These are phyloP conservation scores for Trichoderma arundinaceum DNA, from an alignment of 2,329 filamentous ascomycete genomes.

Conservation along the genomic window DNA sequence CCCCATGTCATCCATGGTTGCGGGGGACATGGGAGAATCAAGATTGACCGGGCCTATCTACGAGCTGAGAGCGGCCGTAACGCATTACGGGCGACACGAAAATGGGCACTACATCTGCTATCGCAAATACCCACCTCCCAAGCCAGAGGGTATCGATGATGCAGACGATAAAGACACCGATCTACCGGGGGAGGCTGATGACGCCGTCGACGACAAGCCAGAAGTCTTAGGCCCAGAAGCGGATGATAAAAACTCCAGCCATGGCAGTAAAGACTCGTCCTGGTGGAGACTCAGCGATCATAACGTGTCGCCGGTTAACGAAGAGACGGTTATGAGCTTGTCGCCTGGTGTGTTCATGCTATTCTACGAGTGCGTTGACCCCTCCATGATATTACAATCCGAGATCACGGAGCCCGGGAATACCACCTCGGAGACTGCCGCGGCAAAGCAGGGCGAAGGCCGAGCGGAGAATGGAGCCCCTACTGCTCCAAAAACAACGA, in stretches of 20 bases:
- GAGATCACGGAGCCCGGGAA: conserved; percentile 39
- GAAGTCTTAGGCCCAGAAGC: conserved; percentile 5
- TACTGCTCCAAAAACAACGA: neutral
- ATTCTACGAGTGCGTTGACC: conserved; percentile 82
- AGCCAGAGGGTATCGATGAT: conserved; percentile 13
- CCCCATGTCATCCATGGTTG: conserved; percentile 75
- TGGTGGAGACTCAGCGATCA: conserved; percentile 97
- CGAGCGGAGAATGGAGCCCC: conserved; percentile 8
- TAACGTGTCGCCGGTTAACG: conserved; percentile 74
- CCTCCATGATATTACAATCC: conserved; percentile 52
- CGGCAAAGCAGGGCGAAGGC: conserved; percentile 2
- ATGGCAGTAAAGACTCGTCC: conserved; percentile 42
- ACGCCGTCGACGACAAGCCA: conserved; percentile 24
- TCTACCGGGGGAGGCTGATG: neutral
- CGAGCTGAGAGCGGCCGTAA: conserved; percentile 81
- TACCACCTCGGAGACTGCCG: neutral
- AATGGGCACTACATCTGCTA: conserved; percentile 97
- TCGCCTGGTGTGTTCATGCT: conserved; percentile 89
- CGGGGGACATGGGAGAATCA: conserved; percentile 57
- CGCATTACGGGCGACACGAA: conserved; percentile 88
- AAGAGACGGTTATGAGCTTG: conserved; percentile 74
- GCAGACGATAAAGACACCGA: neutral
- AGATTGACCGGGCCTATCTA: conserved; percentile 68
- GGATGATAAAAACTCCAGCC: neutral
- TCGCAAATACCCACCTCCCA: conserved; percentile 65